Evolutionary conservation across 306 rosid genomes (phyloP).

Genomic region (Inga leiocalycina): DNA sequence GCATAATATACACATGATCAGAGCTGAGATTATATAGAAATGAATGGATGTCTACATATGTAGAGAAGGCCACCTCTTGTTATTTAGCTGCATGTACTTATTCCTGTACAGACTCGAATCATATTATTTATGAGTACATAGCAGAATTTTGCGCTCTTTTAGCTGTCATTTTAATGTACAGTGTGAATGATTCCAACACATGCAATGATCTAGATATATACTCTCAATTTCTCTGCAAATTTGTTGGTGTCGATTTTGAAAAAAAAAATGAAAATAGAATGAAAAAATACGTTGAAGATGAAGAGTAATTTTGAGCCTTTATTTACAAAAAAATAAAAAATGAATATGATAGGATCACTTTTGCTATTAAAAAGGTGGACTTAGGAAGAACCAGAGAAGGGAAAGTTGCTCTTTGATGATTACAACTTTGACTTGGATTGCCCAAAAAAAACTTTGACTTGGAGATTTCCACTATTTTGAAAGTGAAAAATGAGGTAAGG

Average conservation of each 20-base stretch:
- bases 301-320: no score
- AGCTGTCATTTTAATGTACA: neutral
- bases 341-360: no score
- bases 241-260: neutral
- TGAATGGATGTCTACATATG: neutral
- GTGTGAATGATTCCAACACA: neutral
- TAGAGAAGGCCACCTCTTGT: neutral
- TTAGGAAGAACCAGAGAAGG: no score
- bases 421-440: no score
- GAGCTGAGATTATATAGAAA: neutral
- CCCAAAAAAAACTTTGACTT: no score
- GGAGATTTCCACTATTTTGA: no score
- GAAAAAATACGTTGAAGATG: no score
- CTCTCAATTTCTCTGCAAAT: neutral
- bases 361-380: no score
- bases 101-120: slow-evolving; percentile 32
- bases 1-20: slow-evolving; percentile 18
- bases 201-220: neutral
- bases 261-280: neutral
- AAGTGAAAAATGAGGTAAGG: no score
- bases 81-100: slow-evolving; percentile 22
- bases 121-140: neutral
- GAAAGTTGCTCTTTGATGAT: no score
- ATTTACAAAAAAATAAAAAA: no score
- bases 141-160: neutral